Percentiles rank a stretch among this genome's conserved stretches.
Conservation (phyloP, 495 filamentous ascomycete genomes). For the Staphylotrichum tortipilum region DNA sequence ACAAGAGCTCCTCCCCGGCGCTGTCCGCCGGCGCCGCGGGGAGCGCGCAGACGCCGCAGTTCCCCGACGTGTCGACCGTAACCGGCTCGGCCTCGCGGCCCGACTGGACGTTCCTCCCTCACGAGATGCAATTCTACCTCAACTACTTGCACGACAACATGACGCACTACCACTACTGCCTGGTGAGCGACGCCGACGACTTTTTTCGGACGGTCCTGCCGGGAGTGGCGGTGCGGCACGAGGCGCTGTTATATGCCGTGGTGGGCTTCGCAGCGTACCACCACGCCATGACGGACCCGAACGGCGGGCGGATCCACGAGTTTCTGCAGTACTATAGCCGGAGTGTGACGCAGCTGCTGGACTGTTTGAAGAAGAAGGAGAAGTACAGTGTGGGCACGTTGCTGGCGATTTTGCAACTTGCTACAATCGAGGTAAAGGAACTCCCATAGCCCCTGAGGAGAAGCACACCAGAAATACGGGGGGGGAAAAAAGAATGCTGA, state of each 20-base stretch:
- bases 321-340: conserved; percentile 89
- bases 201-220: conserved; percentile 67
- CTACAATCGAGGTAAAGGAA: conserved; percentile 89
- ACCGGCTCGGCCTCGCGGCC: conserved; percentile 14
- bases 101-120: conserved; percentile 46
- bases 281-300: conserved; percentile 56
- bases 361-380: conserved; percentile 59
- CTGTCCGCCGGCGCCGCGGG: conserved; percentile 32
- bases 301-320: conserved; percentile 63
- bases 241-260: conserved; percentile 79
- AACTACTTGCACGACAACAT: conserved; percentile 67
- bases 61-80: conserved; percentile 20
- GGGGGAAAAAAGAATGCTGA: conserved; percentile 4
- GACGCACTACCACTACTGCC: conserved; percentile 70
- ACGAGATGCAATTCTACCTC: conserved; percentile 70
- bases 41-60: conserved; percentile 24
- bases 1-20: conserved; percentile 43
- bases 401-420: conserved; percentile 83
- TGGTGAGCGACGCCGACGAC: conserved; percentile 54
- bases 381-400: conserved; percentile 66
- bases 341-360: conserved; percentile 67
- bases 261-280: conserved; percentile 91
- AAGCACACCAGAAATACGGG: too few relatives aligned
- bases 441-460: too few relatives aligned
- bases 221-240: conserved; percentile 63